Evolutionary conservation across 345 rosid species (phyloP).

Genomic region (Punica granatum): DNA sequence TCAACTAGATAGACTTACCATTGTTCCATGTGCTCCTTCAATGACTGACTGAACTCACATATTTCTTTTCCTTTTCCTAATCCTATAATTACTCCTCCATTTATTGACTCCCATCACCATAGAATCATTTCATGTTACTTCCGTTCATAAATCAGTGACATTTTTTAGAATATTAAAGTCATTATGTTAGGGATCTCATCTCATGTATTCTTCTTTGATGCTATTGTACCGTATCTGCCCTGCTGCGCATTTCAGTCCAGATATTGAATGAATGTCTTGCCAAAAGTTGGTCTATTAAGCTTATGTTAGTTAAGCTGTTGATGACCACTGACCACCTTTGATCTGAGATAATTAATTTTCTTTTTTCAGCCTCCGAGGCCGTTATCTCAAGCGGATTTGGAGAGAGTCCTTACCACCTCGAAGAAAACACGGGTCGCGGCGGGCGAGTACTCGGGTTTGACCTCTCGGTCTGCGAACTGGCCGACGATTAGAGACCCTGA

Average conservation of each 20-base stretch:
- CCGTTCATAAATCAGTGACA: too few species aligned
- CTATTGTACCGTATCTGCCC: too few species aligned
- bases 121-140: neutral
- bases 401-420: constrained; percentile 58
- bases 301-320: too few species aligned
- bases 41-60: neutral
- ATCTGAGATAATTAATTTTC: neutral
- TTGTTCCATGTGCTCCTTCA: neutral
- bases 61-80: neutral
- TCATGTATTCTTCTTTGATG: neutral
- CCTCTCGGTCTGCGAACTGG: constrained; percentile 48
- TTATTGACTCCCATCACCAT: neutral
- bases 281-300: too few species aligned
- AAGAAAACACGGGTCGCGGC: constrained; percentile 75
- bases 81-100: neutral
- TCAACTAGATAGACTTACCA: too few species aligned
- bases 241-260: too few species aligned
- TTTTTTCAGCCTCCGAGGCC: constrained; percentile 65
- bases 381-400: constrained; percentile 56
- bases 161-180: neutral
- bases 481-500: constrained; percentile 42
- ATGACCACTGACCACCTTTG: too few species aligned
- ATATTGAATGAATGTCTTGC: neutral
- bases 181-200: neutral
- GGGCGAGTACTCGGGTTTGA: constrained; percentile 51